Evolutionary conservation across 177 flowering plant species (phyloP).

Genomic region (Vitis hybrid): DNA sequence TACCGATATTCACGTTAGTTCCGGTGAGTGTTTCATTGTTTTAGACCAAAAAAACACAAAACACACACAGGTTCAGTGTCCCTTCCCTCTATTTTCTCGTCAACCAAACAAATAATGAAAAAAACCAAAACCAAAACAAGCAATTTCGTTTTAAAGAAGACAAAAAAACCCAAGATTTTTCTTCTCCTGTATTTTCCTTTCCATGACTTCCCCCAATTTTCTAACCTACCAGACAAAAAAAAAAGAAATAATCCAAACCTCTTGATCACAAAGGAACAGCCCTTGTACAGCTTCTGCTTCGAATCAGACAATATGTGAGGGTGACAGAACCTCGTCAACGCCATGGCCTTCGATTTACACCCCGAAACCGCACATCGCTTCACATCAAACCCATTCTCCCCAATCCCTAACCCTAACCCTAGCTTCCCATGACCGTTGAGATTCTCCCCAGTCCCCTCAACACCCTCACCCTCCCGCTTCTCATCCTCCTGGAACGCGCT

Average conservation of each 20-base stretch:
- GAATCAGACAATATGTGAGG: conserved; percentile 44
- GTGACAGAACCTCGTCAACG: conserved; percentile 46
- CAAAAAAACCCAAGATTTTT: too few species aligned
- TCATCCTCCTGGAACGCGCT: conserved; percentile 47
- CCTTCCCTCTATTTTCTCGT: too few species aligned
- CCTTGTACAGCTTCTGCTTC: conserved; percentile 46
- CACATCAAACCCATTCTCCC: conserved; percentile 1
- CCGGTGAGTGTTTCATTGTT: too few species aligned
- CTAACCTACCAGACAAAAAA: too few species aligned
- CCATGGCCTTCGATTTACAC: conserved; percentile 53
- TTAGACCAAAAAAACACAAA: too few species aligned
- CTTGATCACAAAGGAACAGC: conserved; percentile 37
- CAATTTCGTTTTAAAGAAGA: too few species aligned
- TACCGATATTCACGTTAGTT: too few species aligned
- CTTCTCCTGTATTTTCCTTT: too few species aligned
- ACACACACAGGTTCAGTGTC: too few species aligned
- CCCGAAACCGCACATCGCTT: conserved; percentile 30
- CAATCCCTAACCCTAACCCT: conserved; percentile 22
- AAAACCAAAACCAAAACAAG: too few species aligned
- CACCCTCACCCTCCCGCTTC: not conserved
- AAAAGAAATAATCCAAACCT: conserved; percentile 21
- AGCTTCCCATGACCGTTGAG: not conserved
- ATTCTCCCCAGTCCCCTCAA: conserved; percentile 13
- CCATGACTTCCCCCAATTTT: too few species aligned
- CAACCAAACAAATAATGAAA: too few species aligned